Conservation (phyloP, 306 rosid species). For the Carpinus viminea region DNA sequence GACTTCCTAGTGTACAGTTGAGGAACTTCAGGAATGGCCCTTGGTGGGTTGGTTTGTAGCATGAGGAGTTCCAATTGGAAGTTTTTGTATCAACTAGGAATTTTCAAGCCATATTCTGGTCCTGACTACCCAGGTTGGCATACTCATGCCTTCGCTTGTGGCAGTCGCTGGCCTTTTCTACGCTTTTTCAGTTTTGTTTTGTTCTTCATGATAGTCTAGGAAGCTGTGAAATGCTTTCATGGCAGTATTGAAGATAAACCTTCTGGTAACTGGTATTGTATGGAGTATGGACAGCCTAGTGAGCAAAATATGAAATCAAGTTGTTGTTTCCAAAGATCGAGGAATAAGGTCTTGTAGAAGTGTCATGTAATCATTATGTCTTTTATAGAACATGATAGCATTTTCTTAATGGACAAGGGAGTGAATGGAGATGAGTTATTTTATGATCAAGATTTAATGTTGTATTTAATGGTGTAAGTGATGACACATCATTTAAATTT, state of each 20-base stretch:
- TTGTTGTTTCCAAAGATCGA: slow-evolving; percentile 2
- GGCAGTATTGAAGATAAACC: background rate
- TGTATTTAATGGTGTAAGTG: too few species aligned
- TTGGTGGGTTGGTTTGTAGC: slow-evolving; percentile 37
- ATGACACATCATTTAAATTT: too few species aligned
- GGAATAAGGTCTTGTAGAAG: background rate
- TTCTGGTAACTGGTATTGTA: slow-evolving; percentile 6
- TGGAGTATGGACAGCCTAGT: slow-evolving; percentile 3
- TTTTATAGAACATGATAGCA: background rate
- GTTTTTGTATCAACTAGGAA: slow-evolving; percentile 32
- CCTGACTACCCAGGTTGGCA: slow-evolving; percentile 57
- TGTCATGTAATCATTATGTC: background rate
- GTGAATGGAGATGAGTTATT: too few species aligned
- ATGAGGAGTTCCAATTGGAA: slow-evolving; percentile 23
- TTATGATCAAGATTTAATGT: too few species aligned
- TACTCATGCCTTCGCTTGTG: slow-evolving; percentile 47
- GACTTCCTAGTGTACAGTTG: slow-evolving; percentile 38
- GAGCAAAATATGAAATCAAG: background rate
- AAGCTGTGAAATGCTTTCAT: slow-evolving; percentile 5
- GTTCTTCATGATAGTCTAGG: slow-evolving; percentile 7
- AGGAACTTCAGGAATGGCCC: slow-evolving; percentile 28
- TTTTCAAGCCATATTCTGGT: slow-evolving; percentile 28
- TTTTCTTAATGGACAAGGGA: too few species aligned
- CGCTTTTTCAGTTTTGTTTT: background rate
- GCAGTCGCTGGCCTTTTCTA: slow-evolving; percentile 36